Evolutionary conservation across 2,329 filamentous ascomycete species (phyloP), one percentile per base, ranked within the genome.

Genomic region (Ascocoryne sarcoides): DNA sequence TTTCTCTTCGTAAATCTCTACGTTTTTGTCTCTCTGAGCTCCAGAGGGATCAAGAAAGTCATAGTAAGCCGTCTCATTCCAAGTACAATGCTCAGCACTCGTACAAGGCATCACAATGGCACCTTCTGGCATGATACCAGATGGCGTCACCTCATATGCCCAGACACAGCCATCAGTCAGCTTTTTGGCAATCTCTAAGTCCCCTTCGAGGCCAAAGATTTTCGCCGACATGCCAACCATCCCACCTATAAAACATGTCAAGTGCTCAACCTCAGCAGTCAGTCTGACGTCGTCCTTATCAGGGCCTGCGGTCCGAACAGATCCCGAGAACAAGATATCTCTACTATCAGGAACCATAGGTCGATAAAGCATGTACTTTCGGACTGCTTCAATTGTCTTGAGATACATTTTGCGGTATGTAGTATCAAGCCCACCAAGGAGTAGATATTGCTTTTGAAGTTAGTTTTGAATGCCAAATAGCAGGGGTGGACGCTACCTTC

Each of bases 391-490:
- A 20, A 81, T 73, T 3, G 78, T 73, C 42, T 74, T 75, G 43
- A 81, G 69, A 57, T 93, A 87, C 62, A 94, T 73, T 15, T 71
- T 72, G 45, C 71, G 68, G 60, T 93, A 93, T 57, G 87, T 84
- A 20, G 71, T 64, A 47, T 81, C 76, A 1, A 79, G 68, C 1
- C 87, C 88, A 42, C 85, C 84, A 2, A 94, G 73, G 4, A 94
- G 71, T 10, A 92, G 64, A 55, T 82, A 83, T 65, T 89, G 67
- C 56, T 78, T 29, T 21, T 21, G 28, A 2, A 8, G 37, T 62
- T 41, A 60, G 55, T 10, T n/a, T 23, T 4, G 17, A 39, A 21
- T 9, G n/a, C 15, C 23, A 21, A 31, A 18, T 5, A 18, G 15
- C 5, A 19, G 16, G 3, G 17, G 29, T 2, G n/a, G 8, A 30